phyloP scores from a whole-genome alignment of 2,329 filamentous ascomycete genomes.

The Claviceps quebecensis region DNA sequence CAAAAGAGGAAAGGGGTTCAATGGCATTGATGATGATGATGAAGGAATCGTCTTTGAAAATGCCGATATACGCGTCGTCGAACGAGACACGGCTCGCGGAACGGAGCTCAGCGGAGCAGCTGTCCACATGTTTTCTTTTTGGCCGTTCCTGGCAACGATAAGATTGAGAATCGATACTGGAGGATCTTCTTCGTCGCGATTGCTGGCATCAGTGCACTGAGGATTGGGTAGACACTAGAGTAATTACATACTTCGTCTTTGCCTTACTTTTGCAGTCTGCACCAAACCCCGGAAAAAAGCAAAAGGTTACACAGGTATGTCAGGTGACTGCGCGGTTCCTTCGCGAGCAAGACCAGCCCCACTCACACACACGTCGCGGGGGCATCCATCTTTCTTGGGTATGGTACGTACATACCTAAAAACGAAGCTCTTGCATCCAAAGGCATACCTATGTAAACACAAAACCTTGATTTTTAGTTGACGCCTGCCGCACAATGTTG shows the following conservation, averaged over 20 bases:
- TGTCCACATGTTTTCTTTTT: background rate
- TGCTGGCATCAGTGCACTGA: background rate
- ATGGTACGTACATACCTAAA: too few relatives aligned
- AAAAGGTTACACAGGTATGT: constrained; percentile 5
- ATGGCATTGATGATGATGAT: constrained; percentile 1
- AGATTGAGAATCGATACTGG: too few relatives aligned
- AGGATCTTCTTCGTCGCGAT: background rate
- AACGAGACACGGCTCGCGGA: constrained; percentile 7
- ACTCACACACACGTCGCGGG: background rate
- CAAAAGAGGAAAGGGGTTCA: background rate
- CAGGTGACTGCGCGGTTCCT: constrained; percentile 22
- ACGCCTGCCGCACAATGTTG: constrained; percentile 27
- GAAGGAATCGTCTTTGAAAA: constrained; percentile 1
- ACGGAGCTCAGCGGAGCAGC: constrained; percentile 5
- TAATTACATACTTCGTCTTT: background rate
- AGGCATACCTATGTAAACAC: background rate
- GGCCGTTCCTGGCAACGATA: too few relatives aligned
- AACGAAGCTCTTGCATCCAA: too few relatives aligned
- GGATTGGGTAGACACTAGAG: background rate
- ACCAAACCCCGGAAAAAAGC: background rate
- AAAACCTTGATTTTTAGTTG: background rate
- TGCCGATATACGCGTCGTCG: constrained; percentile 4
- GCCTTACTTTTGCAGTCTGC: too few relatives aligned
- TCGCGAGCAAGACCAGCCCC: constrained; percentile 12
- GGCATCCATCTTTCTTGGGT: too few relatives aligned